Base-by-base conservation (phyloP, 495 filamentous ascomycete species). In the Penicillium desertorum region DNA sequence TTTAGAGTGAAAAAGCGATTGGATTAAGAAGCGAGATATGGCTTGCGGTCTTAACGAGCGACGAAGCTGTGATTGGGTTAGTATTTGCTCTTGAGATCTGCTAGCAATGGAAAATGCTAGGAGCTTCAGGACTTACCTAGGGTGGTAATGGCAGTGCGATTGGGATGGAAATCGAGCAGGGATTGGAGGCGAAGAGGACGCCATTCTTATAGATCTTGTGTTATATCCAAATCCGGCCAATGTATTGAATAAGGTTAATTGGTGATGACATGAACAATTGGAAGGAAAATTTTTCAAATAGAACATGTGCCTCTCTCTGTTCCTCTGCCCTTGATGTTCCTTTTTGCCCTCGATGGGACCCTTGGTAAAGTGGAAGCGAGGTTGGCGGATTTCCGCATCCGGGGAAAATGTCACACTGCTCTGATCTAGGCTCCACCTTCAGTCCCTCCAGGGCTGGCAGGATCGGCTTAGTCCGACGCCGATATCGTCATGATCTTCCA, bases 31-130 rank as follows among this genome's bases (percentile, higher is more conserved):
- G 53, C 36, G 22, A 54, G 45, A 44, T 20, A 7, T 29, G 3
- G 57, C 57, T 56, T 65, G 51, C 61, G 56, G 56, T 62, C 59
- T 51, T 51, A 67, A 64, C 63, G 63, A 69, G 51, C 52, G 66
- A 66, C 54, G 47, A 56, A 59, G 53, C 57, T 55, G n/a, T 2
- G 16, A 29, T 3, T 10, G 16, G n/a, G 30, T 55, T 47, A 55
- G 44, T 12, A 25, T 10, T 22, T 22, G 10, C 2, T 12, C 5
- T 46, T 27, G 4, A 27, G 16, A n/a, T 39, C 6, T 20, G 5
- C 4, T 14, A 19, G 6, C 11, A 20, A 45, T 1, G 23, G 11
- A 5, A 37, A 12, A n/a, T 30, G 9, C 1, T 30, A 3, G 12
- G 27, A 19, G 52, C 34, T 37, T 27, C 14, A 34, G 1, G 34